Conservation (phyloP, 768 basidiomycete genomes). For the Daedaleopsis nitida region DNA sequence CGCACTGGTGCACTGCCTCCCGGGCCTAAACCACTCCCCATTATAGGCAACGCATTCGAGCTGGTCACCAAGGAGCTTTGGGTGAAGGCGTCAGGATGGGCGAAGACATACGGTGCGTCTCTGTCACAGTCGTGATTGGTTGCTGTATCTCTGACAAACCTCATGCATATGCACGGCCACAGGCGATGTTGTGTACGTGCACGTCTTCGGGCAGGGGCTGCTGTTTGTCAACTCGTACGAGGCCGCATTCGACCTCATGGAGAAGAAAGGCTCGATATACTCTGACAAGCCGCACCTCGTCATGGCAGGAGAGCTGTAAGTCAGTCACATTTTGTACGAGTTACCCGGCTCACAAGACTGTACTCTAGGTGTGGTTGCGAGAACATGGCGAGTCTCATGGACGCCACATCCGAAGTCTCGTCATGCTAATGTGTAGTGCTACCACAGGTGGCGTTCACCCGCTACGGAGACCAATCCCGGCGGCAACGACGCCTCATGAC, state of each 20-base stretch:
- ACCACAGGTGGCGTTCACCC: constrained; percentile 65
- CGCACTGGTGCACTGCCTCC: constrained; percentile 45
- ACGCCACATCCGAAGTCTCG: background rate
- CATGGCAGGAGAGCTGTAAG: constrained; percentile 73
- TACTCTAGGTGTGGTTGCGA: constrained; percentile 56
- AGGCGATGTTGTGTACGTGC: constrained; percentile 69
- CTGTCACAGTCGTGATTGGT: background rate
- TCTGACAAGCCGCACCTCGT: constrained; percentile 71
- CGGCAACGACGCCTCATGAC: constrained; percentile 69
- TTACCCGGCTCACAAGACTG: background rate
- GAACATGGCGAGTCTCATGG: constrained; percentile 51
- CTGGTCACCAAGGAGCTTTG: constrained; percentile 64
- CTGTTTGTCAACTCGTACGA: constrained; percentile 67
- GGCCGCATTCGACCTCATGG: constrained; percentile 63
- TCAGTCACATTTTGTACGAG: constrained; percentile 17
- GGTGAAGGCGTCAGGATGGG: constrained; percentile 64
- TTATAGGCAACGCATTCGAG: constrained; percentile 66
- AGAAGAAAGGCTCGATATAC: constrained; percentile 70
- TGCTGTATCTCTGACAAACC: background rate
- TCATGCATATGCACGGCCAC: background rate
- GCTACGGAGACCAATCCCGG: constrained; percentile 61
- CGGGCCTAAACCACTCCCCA: constrained; percentile 65
- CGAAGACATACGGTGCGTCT: constrained; percentile 59
- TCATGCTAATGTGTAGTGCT: background rate
- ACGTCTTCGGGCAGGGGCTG: constrained; percentile 65